phyloP scores from a whole-genome alignment of 192 early-diverging fungal species.

The Nowakowskiella sp. region DNA sequence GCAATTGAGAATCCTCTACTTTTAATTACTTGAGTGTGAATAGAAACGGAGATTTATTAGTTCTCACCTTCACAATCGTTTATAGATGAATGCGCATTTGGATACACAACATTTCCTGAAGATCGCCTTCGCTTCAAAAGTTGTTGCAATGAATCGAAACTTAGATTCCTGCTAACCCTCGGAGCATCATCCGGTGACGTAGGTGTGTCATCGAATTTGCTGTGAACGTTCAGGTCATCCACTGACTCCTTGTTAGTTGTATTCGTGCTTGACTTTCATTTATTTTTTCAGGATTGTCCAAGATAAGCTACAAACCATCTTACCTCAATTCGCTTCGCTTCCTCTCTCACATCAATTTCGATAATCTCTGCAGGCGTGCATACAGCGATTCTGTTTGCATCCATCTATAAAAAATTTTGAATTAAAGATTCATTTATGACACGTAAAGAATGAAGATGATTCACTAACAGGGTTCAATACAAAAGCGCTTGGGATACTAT shows the following conservation, averaged over 20 bases:
- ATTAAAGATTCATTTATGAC: constrained; percentile 14
- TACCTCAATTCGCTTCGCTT: too few relatives aligned
- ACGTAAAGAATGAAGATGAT: not conserved
- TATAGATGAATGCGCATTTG: too few relatives aligned
- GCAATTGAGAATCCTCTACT: too few relatives aligned
- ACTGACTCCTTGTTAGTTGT: constrained; percentile 18
- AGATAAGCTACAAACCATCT: too few relatives aligned
- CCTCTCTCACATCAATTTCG: constrained; percentile 69
- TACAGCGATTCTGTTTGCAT: constrained; percentile 53
- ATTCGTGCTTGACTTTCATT: too few relatives aligned
- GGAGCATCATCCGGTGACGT: not conserved
- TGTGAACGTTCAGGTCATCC: constrained; percentile 26
- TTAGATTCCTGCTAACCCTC: constrained; percentile 35
- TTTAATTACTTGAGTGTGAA: constrained; percentile 2
- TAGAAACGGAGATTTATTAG: not conserved
- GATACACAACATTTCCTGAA: too few relatives aligned
- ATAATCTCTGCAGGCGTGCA: constrained; percentile 55
- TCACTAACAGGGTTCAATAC: constrained; percentile 42
- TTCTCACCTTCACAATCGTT: too few relatives aligned
- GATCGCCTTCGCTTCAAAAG: too few relatives aligned
- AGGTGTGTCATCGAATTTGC: not conserved
- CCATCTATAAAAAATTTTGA: constrained; percentile 25
- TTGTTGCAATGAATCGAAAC: constrained; percentile 55
- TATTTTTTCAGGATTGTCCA: too few relatives aligned
- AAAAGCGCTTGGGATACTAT: constrained; percentile 38